These are phyloP conservation scores for Candida coleopterorum DNA, from an alignment of 805 yeast genomes.

Conservation along the genomic window DNA sequence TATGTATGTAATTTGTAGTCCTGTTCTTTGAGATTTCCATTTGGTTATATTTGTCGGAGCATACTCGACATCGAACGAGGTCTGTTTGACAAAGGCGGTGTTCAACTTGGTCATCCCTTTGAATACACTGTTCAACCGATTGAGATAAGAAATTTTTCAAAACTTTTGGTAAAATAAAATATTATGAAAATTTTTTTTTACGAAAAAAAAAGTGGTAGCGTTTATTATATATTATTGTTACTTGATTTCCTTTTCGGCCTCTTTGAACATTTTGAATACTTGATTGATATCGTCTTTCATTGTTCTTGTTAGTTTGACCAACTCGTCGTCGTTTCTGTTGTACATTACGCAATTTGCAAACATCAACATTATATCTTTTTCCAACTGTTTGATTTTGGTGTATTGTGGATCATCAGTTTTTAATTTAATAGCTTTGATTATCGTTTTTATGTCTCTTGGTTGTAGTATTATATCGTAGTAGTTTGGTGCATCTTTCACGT, in stretches of 20 bases:
- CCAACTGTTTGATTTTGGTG: conserved; percentile 56
- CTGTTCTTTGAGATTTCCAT: conserved; percentile 77
- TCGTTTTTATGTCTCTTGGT: conserved; percentile 67
- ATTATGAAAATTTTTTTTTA: background rate
- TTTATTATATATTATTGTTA: background rate
- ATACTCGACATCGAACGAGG: conserved; percentile 61
- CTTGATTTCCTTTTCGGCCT: conserved; percentile 35
- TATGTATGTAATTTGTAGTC: conserved; percentile 73
- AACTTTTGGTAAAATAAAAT: conserved; percentile 1
- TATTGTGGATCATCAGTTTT: conserved; percentile 34
- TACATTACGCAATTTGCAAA: conserved; percentile 83
- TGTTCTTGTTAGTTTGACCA: conserved; percentile 57
- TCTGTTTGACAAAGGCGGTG: conserved; percentile 22
- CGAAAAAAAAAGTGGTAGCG: background rate
- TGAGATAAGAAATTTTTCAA: background rate
- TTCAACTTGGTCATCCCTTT: conserved; percentile 5
- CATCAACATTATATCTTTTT: conserved; percentile 68
- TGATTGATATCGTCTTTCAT: conserved; percentile 67
- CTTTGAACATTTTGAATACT: conserved; percentile 54
- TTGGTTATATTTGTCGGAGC: conserved; percentile 68
- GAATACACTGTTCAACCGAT: background rate
- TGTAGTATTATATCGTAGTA: conserved; percentile 56
- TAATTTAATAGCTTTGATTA: conserved; percentile 49
- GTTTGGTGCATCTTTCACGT: conserved; percentile 61
- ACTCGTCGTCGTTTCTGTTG: conserved; percentile 60